Base-by-base conservation (phyloP, 129 eudicot genomes). In the Centrapalus pauciflorus region DNA sequence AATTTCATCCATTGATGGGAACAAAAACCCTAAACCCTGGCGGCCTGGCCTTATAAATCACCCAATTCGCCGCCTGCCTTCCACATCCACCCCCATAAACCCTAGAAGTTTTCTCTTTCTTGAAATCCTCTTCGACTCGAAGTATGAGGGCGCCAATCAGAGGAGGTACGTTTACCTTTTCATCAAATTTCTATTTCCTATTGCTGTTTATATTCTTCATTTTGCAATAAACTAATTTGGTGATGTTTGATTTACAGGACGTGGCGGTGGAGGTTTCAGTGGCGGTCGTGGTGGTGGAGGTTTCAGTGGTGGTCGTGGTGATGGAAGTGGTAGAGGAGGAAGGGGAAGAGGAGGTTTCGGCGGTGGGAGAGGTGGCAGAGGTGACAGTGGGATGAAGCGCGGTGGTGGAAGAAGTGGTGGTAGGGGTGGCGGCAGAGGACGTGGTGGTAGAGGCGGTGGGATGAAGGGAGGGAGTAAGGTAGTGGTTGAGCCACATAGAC, bases 401-500 rank as follows among this genome's bases (percentile, higher is more conserved):
- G 81, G 88, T 0, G 86, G 83, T 0, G 40, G 95, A 2, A 75
- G 90, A 0, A 33, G 85, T 0, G 64, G 86, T 0, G 69, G 85
- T 5, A 82, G 83, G 1, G 76, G 87, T 0, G 70, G 85, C 0
- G 17, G 95, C 0, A 72, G 92, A 0, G 73, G 95, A 0, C 58
- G 96, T 2, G 76, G 95, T 0, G 70, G 92, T 0, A 13, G 90
- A 8, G 85, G 86, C 0, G 84, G 78, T 0, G 96, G 90, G 27
- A 85, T 87, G 96, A 88, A 83, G 46, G 96, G 96, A 1, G 98
- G 96, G 0, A 81, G 78, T 63, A 92, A 83, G 70, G 95, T 92
- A 6, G 62, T 85, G 1, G 96, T 92, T n/a, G 96, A 83, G 75
- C 95, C 90, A 3, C 98, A 92, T 62, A 85, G 96, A 59, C 98